Evolutionary conservation across 352 stramenopile species (phyloP).

Genomic region (Elongisporangium senticosum): DNA sequence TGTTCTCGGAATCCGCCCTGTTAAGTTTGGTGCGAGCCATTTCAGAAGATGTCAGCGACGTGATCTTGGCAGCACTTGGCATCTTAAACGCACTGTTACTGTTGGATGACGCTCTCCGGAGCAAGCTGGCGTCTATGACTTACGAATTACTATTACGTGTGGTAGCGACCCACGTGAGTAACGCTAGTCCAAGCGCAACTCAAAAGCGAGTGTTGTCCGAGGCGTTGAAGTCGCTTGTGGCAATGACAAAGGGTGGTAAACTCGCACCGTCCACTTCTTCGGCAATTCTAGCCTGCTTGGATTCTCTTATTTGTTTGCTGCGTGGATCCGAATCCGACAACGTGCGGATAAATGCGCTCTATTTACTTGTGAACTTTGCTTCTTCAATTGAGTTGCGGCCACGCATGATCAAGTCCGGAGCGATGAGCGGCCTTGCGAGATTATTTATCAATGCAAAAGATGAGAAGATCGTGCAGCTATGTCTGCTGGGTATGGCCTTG

Average conservation of each 20-base stretch:
- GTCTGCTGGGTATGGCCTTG: slow-evolving; percentile 53
- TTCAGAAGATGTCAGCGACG: slow-evolving; percentile 33
- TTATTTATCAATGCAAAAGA: slow-evolving; percentile 24
- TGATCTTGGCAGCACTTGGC: slow-evolving; percentile 30
- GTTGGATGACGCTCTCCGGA: slow-evolving; percentile 37
- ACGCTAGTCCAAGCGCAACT: slow-evolving; percentile 2
- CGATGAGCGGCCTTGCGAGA: slow-evolving; percentile 28
- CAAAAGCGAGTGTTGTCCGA: slow-evolving; percentile 33
- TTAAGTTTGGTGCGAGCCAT: slow-evolving; percentile 45
- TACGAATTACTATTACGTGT: slow-evolving; percentile 59
- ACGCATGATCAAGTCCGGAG: slow-evolving; percentile 37
- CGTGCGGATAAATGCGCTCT: slow-evolving; percentile 48
- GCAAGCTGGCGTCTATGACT: slow-evolving; percentile 47
- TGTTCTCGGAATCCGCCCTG: slow-evolving; percentile 27
- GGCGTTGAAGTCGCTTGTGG: slow-evolving; percentile 39
- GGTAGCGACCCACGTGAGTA: slow-evolving; percentile 16
- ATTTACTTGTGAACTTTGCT: slow-evolving; percentile 69
- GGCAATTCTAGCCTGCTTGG: slow-evolving; percentile 30
- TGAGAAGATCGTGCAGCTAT: slow-evolving; percentile 58
- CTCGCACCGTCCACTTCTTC: slow-evolving; percentile 23
- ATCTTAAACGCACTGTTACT: slow-evolving; percentile 45
- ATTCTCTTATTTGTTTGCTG: slow-evolving; percentile 45
- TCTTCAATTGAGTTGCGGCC: slow-evolving; percentile 30
- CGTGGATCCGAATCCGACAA: slow-evolving; percentile 14
- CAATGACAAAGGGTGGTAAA: slow-evolving; percentile 36